Evolutionary conservation across 2,329 filamentous ascomycete species (phyloP), one percentile per base, ranked within the genome.

Genomic region (Gyromitra esculenta): DNA sequence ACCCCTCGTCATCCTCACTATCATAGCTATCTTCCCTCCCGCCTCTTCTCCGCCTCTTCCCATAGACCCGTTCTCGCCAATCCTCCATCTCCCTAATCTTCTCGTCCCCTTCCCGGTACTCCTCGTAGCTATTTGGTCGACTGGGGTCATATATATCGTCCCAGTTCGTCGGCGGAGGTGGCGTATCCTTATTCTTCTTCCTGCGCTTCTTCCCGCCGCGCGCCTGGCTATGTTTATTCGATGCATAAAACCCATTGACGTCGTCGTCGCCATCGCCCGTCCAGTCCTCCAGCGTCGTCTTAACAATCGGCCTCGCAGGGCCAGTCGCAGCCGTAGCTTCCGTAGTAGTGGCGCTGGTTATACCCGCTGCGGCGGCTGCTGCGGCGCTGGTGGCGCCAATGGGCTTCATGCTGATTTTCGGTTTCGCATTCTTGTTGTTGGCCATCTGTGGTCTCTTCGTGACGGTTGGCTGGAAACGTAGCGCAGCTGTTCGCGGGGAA

Each of bases 121-220:
- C 92, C 71, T 94, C 91, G 64, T 95, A 92, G 79, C 90, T 94
- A 52, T 92, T 96, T 7, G 94, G 94, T 50, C 92, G 86, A 9
- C 91, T 86, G 0, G 93, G 92, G 81, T 97, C 94, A 82, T 97
- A 97, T 31, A 96, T 88, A 82, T 96, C 93, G 82, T 97, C 92
- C 94, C 94, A 97, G 82, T 97, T 91, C n/a, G 88, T 89, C 82
- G 89, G 87, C 66, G 87, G 84, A 4, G 84, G 83, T 39, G 87
- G 83, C 60, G 86, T 85, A 86, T 92, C 92, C 84, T 91, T 90
- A 82, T 90, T 91, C 84, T 92, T 93, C 84, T 90, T 91, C 76
- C 92, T 90, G 54, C 85, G 84, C 81, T 86, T 86, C 60, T 83
- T 83, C 13, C 92, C 92, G 72, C 92, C 92, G 64, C 92, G 89